Conservation (phyloP, 2,329 filamentous ascomycete species). For the Aspergillus piperis region DNA sequence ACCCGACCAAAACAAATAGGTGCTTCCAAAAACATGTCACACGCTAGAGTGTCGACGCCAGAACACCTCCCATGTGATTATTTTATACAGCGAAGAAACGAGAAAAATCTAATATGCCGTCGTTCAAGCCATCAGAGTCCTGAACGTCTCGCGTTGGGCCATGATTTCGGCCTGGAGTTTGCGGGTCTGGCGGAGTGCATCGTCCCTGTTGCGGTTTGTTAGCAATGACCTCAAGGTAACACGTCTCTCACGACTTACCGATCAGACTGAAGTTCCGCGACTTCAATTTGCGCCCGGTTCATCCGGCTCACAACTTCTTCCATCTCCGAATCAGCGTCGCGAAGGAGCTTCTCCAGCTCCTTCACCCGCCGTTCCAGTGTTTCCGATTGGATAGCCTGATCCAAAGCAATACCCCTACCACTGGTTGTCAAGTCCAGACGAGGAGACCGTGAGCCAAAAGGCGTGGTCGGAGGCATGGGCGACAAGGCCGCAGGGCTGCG, state of each 20-base stretch:
- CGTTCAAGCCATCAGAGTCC: slow-evolving; percentile 45
- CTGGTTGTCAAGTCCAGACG: slow-evolving; percentile 63
- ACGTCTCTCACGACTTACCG: slow-evolving; percentile 35
- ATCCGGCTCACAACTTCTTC: slow-evolving; percentile 79
- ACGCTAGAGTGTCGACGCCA: slow-evolving; percentile 7
- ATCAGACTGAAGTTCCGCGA: slow-evolving; percentile 69
- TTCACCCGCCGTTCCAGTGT: slow-evolving; percentile 74
- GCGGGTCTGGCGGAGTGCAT: slow-evolving; percentile 70
- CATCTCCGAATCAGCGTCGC: slow-evolving; percentile 77
- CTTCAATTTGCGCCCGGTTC: slow-evolving; percentile 81
- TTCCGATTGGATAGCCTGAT: slow-evolving; percentile 72
- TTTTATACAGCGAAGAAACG: slow-evolving; percentile 4
- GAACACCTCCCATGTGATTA: slow-evolving; percentile 5
- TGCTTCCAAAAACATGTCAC: slow-evolving; percentile 2
- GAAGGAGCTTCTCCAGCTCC: slow-evolving; percentile 80
- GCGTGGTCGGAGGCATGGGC: slow-evolving; percentile 63
- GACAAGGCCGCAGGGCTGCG: slow-evolving; percentile 51
- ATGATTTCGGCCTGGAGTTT: slow-evolving; percentile 68
- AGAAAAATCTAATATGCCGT: not conserved
- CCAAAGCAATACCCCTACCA: slow-evolving; percentile 60
- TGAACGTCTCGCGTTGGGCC: slow-evolving; percentile 63
- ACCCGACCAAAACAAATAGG: slow-evolving; percentile 8
- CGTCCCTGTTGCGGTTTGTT: slow-evolving; percentile 55
- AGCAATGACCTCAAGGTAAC: slow-evolving; percentile 18
- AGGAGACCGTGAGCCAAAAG: slow-evolving; percentile 61